These are phyloP conservation scores for Moniliella sp. DNA, from an alignment of 1,284 basidiomycete genomes.

Conservation along the genomic window DNA sequence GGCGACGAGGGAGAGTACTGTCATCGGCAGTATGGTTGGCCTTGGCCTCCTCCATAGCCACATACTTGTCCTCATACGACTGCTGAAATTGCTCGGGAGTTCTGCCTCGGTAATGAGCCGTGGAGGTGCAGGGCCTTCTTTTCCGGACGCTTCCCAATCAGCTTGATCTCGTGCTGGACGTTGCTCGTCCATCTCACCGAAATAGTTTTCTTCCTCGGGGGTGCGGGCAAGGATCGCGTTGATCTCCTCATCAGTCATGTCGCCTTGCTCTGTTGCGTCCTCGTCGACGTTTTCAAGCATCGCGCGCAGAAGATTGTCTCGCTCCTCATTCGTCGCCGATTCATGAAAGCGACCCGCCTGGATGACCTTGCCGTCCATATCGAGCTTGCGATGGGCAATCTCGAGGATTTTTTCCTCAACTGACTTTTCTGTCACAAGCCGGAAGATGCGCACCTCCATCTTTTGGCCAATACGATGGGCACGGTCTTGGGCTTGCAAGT, in stretches of 20 bases:
- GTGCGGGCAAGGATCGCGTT: constrained; percentile 75
- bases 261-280: constrained; percentile 44
- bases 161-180: constrained; percentile 52
- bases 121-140: constrained; percentile 44
- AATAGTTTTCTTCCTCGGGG: constrained; percentile 57
- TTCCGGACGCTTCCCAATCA: constrained; percentile 52
- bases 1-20: constrained; percentile 61
- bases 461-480: constrained; percentile 47
- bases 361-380: constrained; percentile 87
- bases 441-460: constrained; percentile 63
- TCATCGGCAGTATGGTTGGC: too few relatives aligned
- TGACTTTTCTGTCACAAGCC: constrained; percentile 90
- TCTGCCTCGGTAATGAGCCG: constrained; percentile 70
- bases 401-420: constrained; percentile 94
- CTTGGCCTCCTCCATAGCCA: constrained; percentile 36
- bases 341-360: constrained; percentile 90
- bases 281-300: constrained; percentile 32
- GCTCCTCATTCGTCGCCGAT: constrained; percentile 89
- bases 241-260: constrained; percentile 89
- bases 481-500: constrained; percentile 59
- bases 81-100: constrained; percentile 74
- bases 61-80: constrained; percentile 38
- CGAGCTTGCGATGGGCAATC: constrained; percentile 81
- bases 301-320: constrained; percentile 71
- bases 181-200: constrained; percentile 63